Evolutionary conservation across 768 basidiomycete species (phyloP).

Genomic region (Suillus tomentosus): DNA sequence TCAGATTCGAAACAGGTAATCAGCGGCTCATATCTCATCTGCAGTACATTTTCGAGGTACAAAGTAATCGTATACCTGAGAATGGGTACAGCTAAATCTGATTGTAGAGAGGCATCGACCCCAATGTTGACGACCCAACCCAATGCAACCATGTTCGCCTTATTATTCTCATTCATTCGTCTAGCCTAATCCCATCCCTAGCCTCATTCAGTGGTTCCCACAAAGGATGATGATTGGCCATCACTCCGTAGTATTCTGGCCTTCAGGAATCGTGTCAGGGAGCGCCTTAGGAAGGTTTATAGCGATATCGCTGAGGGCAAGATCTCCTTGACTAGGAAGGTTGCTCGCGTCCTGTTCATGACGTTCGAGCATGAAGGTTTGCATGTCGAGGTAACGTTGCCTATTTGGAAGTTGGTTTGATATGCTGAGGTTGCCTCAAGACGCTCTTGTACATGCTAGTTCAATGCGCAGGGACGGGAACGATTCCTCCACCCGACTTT

Average conservation of each 20-base stretch:
- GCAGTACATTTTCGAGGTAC: conserved; percentile 73
- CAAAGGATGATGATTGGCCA: conserved; percentile 86
- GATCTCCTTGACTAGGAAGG: conserved; percentile 55
- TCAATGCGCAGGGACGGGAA: conserved; percentile 76
- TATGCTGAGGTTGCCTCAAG: conserved; percentile 28
- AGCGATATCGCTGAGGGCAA: conserved; percentile 60
- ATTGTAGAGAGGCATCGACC: conserved; percentile 89
- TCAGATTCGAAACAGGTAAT: conserved; percentile 8
- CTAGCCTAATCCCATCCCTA: conserved; percentile 33
- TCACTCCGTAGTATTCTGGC: conserved; percentile 63
- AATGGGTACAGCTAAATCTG: conserved; percentile 1
- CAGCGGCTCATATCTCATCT: conserved; percentile 11
- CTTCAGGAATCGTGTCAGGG: conserved; percentile 78
- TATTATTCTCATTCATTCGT: neutral
- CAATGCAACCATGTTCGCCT: conserved; percentile 70
- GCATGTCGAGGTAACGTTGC: conserved; percentile 66
- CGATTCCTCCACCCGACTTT: conserved; percentile 78
- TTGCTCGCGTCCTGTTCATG: conserved; percentile 86
- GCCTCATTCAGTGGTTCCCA: conserved; percentile 89
- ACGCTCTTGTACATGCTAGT: conserved; percentile 95
- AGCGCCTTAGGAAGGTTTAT: conserved; percentile 73
- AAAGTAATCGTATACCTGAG: neutral
- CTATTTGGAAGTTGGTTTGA: conserved; percentile 4
- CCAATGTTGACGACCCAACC: conserved; percentile 87
- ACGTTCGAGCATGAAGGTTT: conserved; percentile 88